A percentile compares a stretch with the other conserved stretches of the same genome.
phyloP scores from a whole-genome alignment of 2,329 filamentous ascomycete genomes.

The Cordyceps cateniannulata region DNA sequence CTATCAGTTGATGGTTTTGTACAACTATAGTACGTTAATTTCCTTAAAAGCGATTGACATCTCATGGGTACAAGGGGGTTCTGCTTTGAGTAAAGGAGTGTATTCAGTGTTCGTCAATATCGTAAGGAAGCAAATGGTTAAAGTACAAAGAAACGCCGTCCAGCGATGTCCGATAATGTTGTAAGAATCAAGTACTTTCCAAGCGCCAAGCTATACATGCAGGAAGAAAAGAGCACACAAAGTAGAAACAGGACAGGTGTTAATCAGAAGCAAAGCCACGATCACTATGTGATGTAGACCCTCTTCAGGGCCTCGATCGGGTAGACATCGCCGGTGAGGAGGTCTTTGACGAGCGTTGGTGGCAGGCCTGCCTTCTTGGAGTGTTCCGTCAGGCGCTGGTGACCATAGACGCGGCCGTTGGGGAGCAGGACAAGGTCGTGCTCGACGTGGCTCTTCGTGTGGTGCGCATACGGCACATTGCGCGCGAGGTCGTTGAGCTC shows the following conservation, averaged over 20 bases:
- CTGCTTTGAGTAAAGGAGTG: neutral
- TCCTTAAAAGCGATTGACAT: neutral
- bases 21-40: neutral
- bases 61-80: neutral
- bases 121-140: neutral
- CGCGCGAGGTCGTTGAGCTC: constrained; percentile 89
- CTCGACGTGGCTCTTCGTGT: constrained; percentile 90
- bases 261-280: neutral
- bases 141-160: neutral
- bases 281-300: constrained; percentile 67
- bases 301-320: constrained; percentile 62
- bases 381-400: constrained; percentile 64
- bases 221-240: neutral
- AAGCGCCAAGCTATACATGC: neutral
- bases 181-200: neutral
- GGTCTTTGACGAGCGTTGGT: constrained; percentile 65
- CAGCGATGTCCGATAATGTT: neutral
- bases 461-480: constrained; percentile 87
- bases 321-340: constrained; percentile 66
- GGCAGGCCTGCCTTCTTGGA: constrained; percentile 72
- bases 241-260: neutral
- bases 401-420: constrained; percentile 80
- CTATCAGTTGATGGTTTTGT: neutral
- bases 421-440: constrained; percentile 80
- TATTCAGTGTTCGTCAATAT: neutral